phyloP scores from a whole-genome alignment of 345 rosid species.

The Brassica juncea region DNA sequence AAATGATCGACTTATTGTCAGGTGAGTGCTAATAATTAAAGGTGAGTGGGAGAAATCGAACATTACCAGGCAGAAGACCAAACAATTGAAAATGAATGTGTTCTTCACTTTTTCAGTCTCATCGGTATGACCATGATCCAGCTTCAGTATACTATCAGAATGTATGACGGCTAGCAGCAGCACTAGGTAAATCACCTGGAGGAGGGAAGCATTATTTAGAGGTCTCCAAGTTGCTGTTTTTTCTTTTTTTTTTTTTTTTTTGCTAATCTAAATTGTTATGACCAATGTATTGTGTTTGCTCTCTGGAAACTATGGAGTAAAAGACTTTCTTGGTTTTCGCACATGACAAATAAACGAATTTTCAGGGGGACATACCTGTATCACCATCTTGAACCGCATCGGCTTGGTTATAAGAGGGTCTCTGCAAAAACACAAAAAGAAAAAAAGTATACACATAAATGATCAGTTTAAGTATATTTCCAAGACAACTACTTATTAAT shows the following conservation, averaged over 20 bases:
- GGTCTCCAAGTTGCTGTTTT: not conserved
- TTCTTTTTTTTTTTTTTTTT: too few relatives aligned
- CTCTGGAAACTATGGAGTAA: not conserved
- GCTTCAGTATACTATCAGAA: conserved; percentile 42
- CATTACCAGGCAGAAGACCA: conserved; percentile 63
- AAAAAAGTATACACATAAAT: not conserved
- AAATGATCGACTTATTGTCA: not conserved
- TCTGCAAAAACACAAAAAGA: conserved; percentile 37
- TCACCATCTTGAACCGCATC: conserved; percentile 78
- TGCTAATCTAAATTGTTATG: not conserved
- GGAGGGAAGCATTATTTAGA: not conserved
- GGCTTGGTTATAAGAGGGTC: conserved; percentile 79
- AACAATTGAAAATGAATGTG: conserved; percentile 68
- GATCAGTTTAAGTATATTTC: not conserved
- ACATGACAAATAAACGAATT: not conserved
- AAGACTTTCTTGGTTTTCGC: not conserved
- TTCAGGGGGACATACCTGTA: conserved; percentile 53
- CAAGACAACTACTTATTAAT: not conserved
- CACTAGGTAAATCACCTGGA: conserved; percentile 71
- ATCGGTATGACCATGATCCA: conserved; percentile 40
- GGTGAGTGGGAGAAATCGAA: not conserved
- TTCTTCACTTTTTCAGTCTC: conserved; percentile 60
- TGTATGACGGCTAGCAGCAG: conserved; percentile 59
- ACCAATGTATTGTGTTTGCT: not conserved
- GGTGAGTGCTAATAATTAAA: not conserved